phyloP scores from a whole-genome alignment of 495 filamentous ascomycete species.

The Tricharina praecox region DNA sequence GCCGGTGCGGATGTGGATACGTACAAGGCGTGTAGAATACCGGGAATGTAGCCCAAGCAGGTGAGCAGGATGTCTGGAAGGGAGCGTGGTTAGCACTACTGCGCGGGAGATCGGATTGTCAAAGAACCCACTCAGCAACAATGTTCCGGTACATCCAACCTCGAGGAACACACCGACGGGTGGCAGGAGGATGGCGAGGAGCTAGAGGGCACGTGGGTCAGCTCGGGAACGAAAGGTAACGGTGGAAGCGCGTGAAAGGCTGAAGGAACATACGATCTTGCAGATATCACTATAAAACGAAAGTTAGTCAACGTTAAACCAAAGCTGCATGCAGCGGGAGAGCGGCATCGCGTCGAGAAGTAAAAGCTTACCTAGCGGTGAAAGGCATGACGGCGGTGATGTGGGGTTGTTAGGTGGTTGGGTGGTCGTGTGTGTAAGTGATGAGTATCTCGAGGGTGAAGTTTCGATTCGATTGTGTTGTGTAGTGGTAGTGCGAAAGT shows the following conservation, averaged over 20 bases:
- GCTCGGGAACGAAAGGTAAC: not conserved
- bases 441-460: too few relatives aligned
- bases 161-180: constrained; percentile 89
- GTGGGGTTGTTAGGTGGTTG: not conserved
- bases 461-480: too few relatives aligned
- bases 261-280: constrained; percentile 13
- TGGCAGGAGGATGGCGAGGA: constrained; percentile 37
- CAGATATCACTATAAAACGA: constrained; percentile 17
- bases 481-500: not conserved
- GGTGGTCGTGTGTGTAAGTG: too few relatives aligned
- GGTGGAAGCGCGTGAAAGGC: not conserved
- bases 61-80: constrained; percentile 75
- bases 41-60: constrained; percentile 65
- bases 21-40: constrained; percentile 21
- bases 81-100: constrained; percentile 30
- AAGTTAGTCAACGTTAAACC: not conserved
- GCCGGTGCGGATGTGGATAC: constrained; percentile 9
- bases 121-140: constrained; percentile 6
- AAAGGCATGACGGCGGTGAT: constrained; percentile 13
- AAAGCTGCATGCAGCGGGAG: constrained; percentile 1
- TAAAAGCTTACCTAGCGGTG: constrained; percentile 13
- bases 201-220: not conserved
- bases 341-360: not conserved
- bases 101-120: not conserved
- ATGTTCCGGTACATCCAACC: constrained; percentile 19